A percentile compares a stretch with the other conserved stretches of the same genome.
These are phyloP conservation scores for Colletotrichum lentis DNA, from an alignment of 2,329 filamentous ascomycete genomes.

Conservation along the genomic window DNA sequence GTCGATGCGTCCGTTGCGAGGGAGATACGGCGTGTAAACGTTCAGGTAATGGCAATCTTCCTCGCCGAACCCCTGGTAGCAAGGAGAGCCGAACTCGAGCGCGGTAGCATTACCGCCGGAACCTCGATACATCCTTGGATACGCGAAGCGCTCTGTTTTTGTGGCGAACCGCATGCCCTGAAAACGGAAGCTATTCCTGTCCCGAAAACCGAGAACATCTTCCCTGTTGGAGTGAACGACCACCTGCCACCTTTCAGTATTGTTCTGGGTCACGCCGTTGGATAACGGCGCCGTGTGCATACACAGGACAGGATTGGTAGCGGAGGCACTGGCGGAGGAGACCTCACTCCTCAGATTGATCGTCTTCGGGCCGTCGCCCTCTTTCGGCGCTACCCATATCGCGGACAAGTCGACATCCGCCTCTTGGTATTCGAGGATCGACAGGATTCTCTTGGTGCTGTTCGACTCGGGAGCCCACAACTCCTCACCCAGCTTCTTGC, in stretches of 20 bases:
- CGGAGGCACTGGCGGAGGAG: slow-evolving; percentile 29
- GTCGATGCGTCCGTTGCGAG: slow-evolving; percentile 41
- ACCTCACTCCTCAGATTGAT: slow-evolving; percentile 44
- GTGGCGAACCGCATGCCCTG: slow-evolving; percentile 54
- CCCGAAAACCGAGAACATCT: slow-evolving; percentile 52
- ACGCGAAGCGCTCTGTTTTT: slow-evolving; percentile 50
- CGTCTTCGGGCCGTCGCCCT: slow-evolving; percentile 38
- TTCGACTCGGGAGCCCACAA: slow-evolving; percentile 48
- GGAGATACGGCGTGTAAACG: slow-evolving; percentile 54
- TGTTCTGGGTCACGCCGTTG: slow-evolving; percentile 46
- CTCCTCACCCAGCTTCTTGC: slow-evolving; percentile 51
- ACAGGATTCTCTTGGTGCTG: slow-evolving; percentile 46
- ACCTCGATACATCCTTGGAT: slow-evolving; percentile 48
- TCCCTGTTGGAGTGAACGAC: slow-evolving; percentile 51
- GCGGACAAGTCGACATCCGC: slow-evolving; percentile 39
- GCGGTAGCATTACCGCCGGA: slow-evolving; percentile 43
- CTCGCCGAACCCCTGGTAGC: slow-evolving; percentile 48
- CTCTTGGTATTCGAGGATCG: slow-evolving; percentile 50
- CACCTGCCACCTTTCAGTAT: slow-evolving; percentile 48
- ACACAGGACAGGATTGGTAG: slow-evolving; percentile 50
- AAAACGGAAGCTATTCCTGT: slow-evolving; percentile 59
- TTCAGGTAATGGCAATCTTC: slow-evolving; percentile 57
- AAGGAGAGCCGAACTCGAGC: slow-evolving; percentile 46
- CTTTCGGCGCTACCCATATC: slow-evolving; percentile 49
- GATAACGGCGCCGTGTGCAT: slow-evolving; percentile 55